Evolutionary conservation across 176 grass and related monocot species (phyloP), one percentile per base, ranked within the genome.

Genomic region (Rhynchospora tenuis): DNA sequence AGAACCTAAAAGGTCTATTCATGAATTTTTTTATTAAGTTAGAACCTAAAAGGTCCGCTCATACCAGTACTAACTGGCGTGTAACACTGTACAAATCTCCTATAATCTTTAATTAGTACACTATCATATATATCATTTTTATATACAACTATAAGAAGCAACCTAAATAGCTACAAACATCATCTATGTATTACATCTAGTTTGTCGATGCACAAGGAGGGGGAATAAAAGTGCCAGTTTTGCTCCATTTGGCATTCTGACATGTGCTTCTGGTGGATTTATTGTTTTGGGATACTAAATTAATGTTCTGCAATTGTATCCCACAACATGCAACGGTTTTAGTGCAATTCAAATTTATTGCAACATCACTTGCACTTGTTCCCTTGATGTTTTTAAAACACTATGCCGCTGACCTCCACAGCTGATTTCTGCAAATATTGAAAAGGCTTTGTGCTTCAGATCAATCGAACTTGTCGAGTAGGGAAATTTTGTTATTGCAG

Each of bases 301-400:
- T 22, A 14, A 97, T 91, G 47, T 88, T 27, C 42, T 90, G 59
- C 67, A 97, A 31, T 12, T 52, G 28, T 31, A 97, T 90, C 38
- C 48, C 57, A 19, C 10, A 19, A 47, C 94, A 97, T 0, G 77
- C 74, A 2, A 26, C 13, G 2, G 17, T 81, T 63, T 48, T 71
- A 69, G 91, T 91, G 84, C 91, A 97, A 47, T 58, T 81, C 1
- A 97, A 84, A 1, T 71, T 90, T 5, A 97, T 89, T 15, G 91
- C 94, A 47, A 85, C 59, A 31, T 84, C 26, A 9, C 81, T 85
- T 16, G 64, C 56, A 27, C 86, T 97, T 27, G 94, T 97, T 9
- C 94, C 94, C 24, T 43, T 67, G 65, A 97, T 93, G 71, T 97
- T 97, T 26, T 73, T 85, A 78, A n/a, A 85, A 97, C 0, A 75